Percentiles rank a stretch among this genome's conserved stretches.
These are phyloP conservation scores for Fusarium proliferatum DNA, from an alignment of 2,329 filamentous ascomycete genomes.

Conservation along the genomic window DNA sequence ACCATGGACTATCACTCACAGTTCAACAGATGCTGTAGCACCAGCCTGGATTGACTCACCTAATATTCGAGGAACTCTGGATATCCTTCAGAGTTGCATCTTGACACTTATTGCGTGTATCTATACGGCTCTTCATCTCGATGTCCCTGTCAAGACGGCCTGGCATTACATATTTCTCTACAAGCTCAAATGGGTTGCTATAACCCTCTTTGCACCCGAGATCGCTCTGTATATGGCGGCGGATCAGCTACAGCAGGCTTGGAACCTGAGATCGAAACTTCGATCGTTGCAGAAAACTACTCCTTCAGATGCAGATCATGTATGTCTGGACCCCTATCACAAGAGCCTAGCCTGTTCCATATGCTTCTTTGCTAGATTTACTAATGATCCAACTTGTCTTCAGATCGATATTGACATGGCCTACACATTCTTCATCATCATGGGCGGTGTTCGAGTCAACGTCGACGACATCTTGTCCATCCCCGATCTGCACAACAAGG, in stretches of 20 bases:
- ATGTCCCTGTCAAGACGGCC: constrained; percentile 44
- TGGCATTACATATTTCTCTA: constrained; percentile 8
- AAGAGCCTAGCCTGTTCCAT: too few species aligned
- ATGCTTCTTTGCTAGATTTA: not conserved
- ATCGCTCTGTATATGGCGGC: constrained; percentile 44
- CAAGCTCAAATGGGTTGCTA: constrained; percentile 46
- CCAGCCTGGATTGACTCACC: constrained; percentile 3
- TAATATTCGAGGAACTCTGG: not conserved
- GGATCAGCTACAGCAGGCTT: constrained; percentile 23
- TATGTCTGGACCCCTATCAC: not conserved
- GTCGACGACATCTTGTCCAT: constrained; percentile 14
- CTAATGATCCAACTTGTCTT: not conserved
- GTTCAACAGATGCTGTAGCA: not conserved
- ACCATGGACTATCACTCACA: not conserved
- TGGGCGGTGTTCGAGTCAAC: constrained; percentile 44
- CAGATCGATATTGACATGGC: constrained; percentile 20
- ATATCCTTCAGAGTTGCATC: constrained; percentile 50
- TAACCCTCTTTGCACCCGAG: constrained; percentile 49
- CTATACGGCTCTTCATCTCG: constrained; percentile 52
- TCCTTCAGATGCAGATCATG: not conserved
- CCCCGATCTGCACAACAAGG: constrained; percentile 2
- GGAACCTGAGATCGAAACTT: constrained; percentile 9
- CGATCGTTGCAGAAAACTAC: not conserved
- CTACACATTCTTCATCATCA: constrained; percentile 47
- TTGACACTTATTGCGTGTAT: constrained; percentile 51